Conservation (phyloP, 2,329 filamentous ascomycete species). For the Epichloe sibirici region DNA sequence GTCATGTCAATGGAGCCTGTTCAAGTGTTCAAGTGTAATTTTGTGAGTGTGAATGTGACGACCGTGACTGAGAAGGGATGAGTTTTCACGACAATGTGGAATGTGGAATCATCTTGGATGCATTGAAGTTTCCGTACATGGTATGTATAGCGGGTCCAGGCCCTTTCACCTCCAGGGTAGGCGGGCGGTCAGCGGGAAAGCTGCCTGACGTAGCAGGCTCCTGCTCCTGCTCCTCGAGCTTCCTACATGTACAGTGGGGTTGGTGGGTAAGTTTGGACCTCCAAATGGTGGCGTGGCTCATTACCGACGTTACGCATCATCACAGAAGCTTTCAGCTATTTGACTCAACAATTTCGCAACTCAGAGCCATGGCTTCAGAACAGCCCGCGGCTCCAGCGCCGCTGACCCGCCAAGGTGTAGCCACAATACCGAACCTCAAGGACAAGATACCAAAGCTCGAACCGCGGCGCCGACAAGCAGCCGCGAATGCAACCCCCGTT, state of each 20-base stretch:
- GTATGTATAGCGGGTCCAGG: neutral
- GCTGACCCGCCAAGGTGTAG: slow-evolving; percentile 4
- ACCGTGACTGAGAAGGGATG: neutral
- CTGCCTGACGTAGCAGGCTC: too few species aligned
- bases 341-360: neutral
- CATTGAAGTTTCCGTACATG: neutral
- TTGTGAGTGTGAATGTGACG: neutral
- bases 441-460: slow-evolving; percentile 55
- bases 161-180: neutral
- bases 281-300: neutral
- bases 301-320: neutral
- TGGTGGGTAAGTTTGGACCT: neutral
- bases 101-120: neutral
- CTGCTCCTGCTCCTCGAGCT: too few species aligned
- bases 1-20: slow-evolving; percentile 26
- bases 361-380: slow-evolving; percentile 15
- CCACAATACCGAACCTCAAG: slow-evolving; percentile 25
- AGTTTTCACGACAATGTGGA: neutral
- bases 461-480: slow-evolving; percentile 43
- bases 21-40: neutral
- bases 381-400: slow-evolving; percentile 1
- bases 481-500: slow-evolving; percentile 47
- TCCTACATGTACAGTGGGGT: too few species aligned
- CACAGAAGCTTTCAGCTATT: neutral
- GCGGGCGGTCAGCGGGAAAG: neutral